Conservation (phyloP, 768 basidiomycete species). For the Paxillus ammoniavirescens region DNA sequence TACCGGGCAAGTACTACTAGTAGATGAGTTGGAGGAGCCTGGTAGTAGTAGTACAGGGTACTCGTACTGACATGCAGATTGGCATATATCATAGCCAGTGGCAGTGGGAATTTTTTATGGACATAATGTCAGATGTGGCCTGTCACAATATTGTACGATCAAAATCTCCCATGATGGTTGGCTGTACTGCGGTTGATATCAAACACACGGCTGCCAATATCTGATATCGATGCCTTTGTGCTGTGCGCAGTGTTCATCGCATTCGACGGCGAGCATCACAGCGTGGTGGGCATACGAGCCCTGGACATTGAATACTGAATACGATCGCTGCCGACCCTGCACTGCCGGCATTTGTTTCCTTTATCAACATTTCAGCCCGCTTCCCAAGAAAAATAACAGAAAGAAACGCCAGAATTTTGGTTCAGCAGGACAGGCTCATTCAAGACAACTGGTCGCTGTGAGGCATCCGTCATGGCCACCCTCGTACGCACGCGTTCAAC, state of each 20-base stretch:
- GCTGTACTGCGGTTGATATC: too few relatives aligned
- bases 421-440: background rate
- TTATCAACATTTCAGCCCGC: background rate
- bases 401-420: background rate
- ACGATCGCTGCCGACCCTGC: slow-evolving; percentile 5
- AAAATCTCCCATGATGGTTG: background rate
- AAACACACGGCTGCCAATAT: too few relatives aligned
- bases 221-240: background rate
- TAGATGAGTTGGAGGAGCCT: too few relatives aligned
- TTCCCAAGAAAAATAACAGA: background rate
- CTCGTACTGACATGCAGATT: too few relatives aligned
- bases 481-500: slow-evolving; percentile 17
- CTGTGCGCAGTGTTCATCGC: background rate
- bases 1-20: too few relatives aligned
- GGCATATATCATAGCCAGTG: too few relatives aligned
- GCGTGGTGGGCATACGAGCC: background rate
- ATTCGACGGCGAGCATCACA: background rate
- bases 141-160: background rate
- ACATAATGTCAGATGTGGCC: too few relatives aligned
- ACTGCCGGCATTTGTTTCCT: slow-evolving; percentile 6
- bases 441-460: background rate
- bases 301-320: background rate
- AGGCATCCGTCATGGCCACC: slow-evolving; percentile 24
- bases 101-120: too few relatives aligned
- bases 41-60: too few relatives aligned